Conservation (phyloP, 73 alveolate genomes). For the Stentor coeruleus region DNA sequence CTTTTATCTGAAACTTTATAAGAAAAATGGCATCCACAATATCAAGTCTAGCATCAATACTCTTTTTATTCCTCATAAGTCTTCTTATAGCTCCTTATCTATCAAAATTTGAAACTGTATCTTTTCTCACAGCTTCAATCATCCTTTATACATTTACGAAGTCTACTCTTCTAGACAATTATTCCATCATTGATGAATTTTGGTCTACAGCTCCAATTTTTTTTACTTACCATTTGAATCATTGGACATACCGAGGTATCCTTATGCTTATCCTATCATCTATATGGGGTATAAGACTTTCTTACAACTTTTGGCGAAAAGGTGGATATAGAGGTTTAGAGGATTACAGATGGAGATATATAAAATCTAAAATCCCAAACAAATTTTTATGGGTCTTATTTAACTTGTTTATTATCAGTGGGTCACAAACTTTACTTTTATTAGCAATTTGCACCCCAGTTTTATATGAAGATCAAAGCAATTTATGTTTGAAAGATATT, state of each 20-base stretch:
- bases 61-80: too few species aligned
- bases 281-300: conserved; percentile 19
- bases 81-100: too few species aligned
- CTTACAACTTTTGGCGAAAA: conserved; percentile 24
- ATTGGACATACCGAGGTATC: background rate
- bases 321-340: conserved; percentile 28
- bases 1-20: too few species aligned
- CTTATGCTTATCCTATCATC: background rate
- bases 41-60: too few species aligned
- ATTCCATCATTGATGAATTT: background rate
- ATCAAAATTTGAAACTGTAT: too few species aligned
- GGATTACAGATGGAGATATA: conserved; percentile 9
- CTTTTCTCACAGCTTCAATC: background rate
- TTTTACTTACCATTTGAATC: background rate
- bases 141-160: background rate
- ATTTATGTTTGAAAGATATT: background rate
- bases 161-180: background rate
- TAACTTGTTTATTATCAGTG: background rate
- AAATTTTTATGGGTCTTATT: background rate
- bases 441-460: background rate
- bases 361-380: background rate
- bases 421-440: background rate
- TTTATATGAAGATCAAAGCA: background rate
- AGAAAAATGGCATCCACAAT: too few species aligned
- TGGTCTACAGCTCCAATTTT: background rate